Evolutionary conservation across 352 stramenopile genomes (phyloP).

Genomic region (Discostella stelligera): DNA sequence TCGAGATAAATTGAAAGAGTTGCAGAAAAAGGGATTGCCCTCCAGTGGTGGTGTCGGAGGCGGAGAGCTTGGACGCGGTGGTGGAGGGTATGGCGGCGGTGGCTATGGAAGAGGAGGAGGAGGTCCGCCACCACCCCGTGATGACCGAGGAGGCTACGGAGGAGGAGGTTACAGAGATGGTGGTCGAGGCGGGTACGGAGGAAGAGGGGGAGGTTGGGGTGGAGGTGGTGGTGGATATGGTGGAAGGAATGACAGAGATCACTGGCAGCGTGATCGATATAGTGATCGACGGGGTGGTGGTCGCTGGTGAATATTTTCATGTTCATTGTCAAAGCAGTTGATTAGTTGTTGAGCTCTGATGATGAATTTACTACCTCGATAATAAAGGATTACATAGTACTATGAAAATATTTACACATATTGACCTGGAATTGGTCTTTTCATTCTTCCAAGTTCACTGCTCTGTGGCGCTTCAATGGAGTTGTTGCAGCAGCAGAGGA

Average conservation of each 20-base stretch:
- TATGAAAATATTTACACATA: neutral
- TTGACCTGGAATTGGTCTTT: neutral
- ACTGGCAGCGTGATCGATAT: constrained; percentile 39
- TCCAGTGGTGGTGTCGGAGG: constrained; percentile 13
- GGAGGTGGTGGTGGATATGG: constrained; percentile 8
- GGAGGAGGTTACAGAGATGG: constrained; percentile 24
- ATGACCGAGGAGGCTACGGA: constrained; percentile 22
- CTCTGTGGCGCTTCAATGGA: neutral
- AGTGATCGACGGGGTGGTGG: constrained; percentile 28
- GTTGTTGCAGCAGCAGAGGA: neutral
- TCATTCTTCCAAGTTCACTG: neutral
- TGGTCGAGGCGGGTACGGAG: constrained; percentile 16
- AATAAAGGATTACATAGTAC: neutral
- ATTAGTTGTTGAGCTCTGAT: no score
- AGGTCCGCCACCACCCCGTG: constrained; percentile 3
- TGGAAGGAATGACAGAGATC: constrained; percentile 37
- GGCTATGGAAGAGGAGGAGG: neutral
- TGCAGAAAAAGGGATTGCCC: constrained; percentile 59
- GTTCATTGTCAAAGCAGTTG: neutral
- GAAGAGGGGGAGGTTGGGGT: constrained; percentile 23
- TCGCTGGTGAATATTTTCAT: constrained; percentile 18
- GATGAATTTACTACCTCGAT: no score
- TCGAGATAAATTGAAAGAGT: constrained; percentile 77
- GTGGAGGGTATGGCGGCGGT: constrained; percentile 15
- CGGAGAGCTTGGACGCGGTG: constrained; percentile 4